phyloP scores from a whole-genome alignment of 1,139 yeast genomes.

The Starmera stellimalicola region DNA sequence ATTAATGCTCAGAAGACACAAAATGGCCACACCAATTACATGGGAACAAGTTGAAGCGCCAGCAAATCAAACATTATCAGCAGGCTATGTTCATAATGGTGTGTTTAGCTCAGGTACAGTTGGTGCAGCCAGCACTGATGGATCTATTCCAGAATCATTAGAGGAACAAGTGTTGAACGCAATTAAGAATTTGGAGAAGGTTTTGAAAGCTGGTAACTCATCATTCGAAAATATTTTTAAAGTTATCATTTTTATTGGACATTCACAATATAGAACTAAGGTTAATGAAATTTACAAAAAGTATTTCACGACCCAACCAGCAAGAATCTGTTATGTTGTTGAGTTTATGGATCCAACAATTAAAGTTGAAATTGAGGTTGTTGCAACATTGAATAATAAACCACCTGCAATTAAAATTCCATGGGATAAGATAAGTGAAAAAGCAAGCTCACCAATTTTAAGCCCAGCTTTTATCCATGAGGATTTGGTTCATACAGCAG shows the following conservation, averaged over 20 bases:
- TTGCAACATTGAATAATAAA: slow-evolving; percentile 17
- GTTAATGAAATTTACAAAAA: slow-evolving; percentile 36
- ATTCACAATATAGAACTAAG: slow-evolving; percentile 30
- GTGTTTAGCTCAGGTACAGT: slow-evolving; percentile 37
- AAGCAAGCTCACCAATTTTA: slow-evolving; percentile 21
- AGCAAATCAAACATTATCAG: slow-evolving; percentile 24
- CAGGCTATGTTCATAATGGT: slow-evolving; percentile 32
- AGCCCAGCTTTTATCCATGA: slow-evolving; percentile 36
- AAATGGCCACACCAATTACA: slow-evolving; percentile 25
- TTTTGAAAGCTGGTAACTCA: slow-evolving; percentile 35
- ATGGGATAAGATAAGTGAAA: slow-evolving; percentile 31
- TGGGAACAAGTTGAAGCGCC: slow-evolving; percentile 33
- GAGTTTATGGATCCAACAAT: slow-evolving; percentile 21
- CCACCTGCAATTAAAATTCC: slow-evolving; percentile 25
- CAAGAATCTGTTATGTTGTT: slow-evolving; percentile 31
- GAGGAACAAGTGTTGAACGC: slow-evolving; percentile 34
- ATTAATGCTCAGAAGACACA: neutral
- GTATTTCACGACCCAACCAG: slow-evolving; percentile 32
- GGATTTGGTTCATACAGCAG: slow-evolving; percentile 38
- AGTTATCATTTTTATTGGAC: slow-evolving; percentile 38
- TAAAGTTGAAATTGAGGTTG: slow-evolving; percentile 26
- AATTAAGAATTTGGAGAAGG: slow-evolving; percentile 30
- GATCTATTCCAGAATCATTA: slow-evolving; percentile 28
- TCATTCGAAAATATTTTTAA: slow-evolving; percentile 36
- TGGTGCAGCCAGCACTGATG: slow-evolving; percentile 26